Percentiles rank a stretch among this genome's conserved stretches.
Evolutionary conservation across 352 stramenopile species (phyloP).

Genomic region (Pythium guiyangense): DNA sequence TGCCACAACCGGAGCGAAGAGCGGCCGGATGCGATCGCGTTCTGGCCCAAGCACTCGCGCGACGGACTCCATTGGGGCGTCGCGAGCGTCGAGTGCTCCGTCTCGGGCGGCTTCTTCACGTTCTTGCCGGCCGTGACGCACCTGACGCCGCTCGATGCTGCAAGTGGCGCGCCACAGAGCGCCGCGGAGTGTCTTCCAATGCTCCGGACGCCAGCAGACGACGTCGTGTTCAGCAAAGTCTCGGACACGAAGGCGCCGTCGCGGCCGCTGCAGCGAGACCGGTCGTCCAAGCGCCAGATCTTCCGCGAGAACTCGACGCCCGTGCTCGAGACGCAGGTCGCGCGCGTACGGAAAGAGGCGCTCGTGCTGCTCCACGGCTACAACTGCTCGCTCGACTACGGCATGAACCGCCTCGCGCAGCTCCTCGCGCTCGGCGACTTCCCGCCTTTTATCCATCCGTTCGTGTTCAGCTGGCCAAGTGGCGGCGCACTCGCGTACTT

Average conservation of each 20-base stretch:
- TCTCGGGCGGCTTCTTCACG: conserved; percentile 36
- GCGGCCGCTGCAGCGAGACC: conserved; percentile 2
- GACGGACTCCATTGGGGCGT: conserved; percentile 32
- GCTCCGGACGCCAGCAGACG: conserved; percentile 6
- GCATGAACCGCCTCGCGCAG: conserved; percentile 51
- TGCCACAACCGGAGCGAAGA: conserved; percentile 29
- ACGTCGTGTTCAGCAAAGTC: conserved; percentile 37
- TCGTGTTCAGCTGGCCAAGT: conserved; percentile 73
- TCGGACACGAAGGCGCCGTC: conserved; percentile 7
- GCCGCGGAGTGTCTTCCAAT: conserved; percentile 6
- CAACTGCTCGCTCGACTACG: conserved; percentile 68
- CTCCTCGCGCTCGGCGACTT: conserved; percentile 64
- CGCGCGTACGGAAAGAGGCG: conserved; percentile 32
- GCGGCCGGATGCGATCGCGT: conserved; percentile 17
- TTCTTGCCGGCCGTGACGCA: conserved; percentile 30
- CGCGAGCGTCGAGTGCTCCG: conserved; percentile 36
- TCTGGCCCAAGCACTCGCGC: conserved; percentile 12
- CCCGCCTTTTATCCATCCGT: conserved; percentile 58
- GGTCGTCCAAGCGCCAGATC: conserved; percentile 17
- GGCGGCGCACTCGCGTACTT: conserved; percentile 57
- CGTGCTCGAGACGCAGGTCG: conserved; percentile 4
- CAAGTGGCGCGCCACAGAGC: conserved; percentile 6
- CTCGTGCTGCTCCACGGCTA: conserved; percentile 65
- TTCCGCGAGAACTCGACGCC: conserved; percentile 10
- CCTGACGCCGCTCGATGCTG: conserved; percentile 20